Evolutionary conservation across 805 yeast species (phyloP).

Genomic region (Saturnispora mendoncae): DNA sequence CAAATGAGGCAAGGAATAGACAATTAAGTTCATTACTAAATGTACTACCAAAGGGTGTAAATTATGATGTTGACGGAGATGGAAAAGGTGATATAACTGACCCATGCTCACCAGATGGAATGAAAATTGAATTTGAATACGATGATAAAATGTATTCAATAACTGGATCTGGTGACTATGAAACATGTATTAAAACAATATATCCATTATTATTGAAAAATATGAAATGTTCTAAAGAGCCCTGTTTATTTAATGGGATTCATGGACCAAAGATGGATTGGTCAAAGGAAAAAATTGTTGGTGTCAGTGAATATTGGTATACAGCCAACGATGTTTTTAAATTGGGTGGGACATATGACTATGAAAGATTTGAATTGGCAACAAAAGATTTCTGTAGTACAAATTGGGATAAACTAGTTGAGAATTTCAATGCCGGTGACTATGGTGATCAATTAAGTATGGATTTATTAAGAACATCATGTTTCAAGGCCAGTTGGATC

Average conservation of each 20-base stretch:
- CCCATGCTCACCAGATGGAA: slow-evolving; percentile 74
- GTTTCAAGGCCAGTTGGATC: slow-evolving; percentile 95
- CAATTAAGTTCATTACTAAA: slow-evolving; percentile 49
- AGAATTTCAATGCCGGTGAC: slow-evolving; percentile 42
- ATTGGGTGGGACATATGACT: slow-evolving; percentile 84
- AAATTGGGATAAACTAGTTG: slow-evolving; percentile 53
- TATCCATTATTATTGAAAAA: slow-evolving; percentile 74
- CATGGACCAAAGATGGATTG: slow-evolving; percentile 89
- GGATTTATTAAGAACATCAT: slow-evolving; percentile 59
- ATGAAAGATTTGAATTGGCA: slow-evolving; percentile 52
- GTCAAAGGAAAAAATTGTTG: slow-evolving; percentile 72
- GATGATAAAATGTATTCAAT: slow-evolving; percentile 42
- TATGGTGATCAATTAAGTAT: slow-evolving; percentile 49
- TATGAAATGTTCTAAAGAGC: slow-evolving; percentile 75
- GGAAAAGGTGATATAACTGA: slow-evolving; percentile 46
- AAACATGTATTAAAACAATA: slow-evolving; percentile 58
- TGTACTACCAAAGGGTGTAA: slow-evolving; percentile 36
- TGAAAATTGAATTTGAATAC: slow-evolving; percentile 38
- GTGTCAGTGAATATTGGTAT: slow-evolving; percentile 96
- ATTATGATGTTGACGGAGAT: slow-evolving; percentile 39
- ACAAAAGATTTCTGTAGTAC: slow-evolving; percentile 68
- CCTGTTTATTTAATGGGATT: slow-evolving; percentile 90
- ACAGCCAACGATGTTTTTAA: slow-evolving; percentile 88
- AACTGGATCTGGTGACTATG: slow-evolving; percentile 72
- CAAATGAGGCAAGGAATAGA: slow-evolving; percentile 81